Evolutionary conservation across 768 basidiomycete species (phyloP).

Genomic region (Hypholoma sublateritium): DNA sequence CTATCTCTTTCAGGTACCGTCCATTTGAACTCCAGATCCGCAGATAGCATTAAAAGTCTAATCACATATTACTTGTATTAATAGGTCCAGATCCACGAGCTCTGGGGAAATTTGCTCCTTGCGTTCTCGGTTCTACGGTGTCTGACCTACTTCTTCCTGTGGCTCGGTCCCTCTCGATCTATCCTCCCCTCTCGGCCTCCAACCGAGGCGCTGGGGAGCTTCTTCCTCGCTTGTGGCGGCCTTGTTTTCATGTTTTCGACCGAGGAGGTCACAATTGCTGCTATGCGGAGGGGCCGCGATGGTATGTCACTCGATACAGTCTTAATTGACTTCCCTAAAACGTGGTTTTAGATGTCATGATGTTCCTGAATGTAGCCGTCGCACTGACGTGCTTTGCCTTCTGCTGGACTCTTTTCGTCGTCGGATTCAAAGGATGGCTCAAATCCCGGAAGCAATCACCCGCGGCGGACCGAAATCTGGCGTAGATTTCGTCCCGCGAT

Average conservation of each 20-base stretch:
- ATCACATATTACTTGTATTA: background rate
- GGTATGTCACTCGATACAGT: slow-evolving; percentile 41
- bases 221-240: slow-evolving; percentile 87
- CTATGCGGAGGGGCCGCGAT: slow-evolving; percentile 88
- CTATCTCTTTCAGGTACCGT: slow-evolving; percentile 79
- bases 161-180: slow-evolving; percentile 80
- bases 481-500: slow-evolving; percentile 7
- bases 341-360: slow-evolving; percentile 67
- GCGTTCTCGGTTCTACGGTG: slow-evolving; percentile 79
- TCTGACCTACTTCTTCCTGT: slow-evolving; percentile 93
- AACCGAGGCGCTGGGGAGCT: slow-evolving; percentile 86
- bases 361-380: slow-evolving; percentile 84
- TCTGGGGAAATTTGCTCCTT: slow-evolving; percentile 89
- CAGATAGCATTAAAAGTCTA: slow-evolving; percentile 1
- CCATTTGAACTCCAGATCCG: background rate
- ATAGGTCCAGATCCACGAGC: slow-evolving; percentile 82
- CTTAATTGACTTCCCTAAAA: slow-evolving; percentile 6
- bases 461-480: slow-evolving; percentile 30
- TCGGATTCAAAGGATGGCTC: slow-evolving; percentile 83
- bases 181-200: slow-evolving; percentile 91
- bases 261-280: slow-evolving; percentile 86
- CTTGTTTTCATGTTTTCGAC: slow-evolving; percentile 87
- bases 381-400: slow-evolving; percentile 86
- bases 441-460: slow-evolving; percentile 37
- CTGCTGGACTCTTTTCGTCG: slow-evolving; percentile 76